Conservation (phyloP, 1,284 basidiomycete species). For the Pisolithus thermaeus region DNA sequence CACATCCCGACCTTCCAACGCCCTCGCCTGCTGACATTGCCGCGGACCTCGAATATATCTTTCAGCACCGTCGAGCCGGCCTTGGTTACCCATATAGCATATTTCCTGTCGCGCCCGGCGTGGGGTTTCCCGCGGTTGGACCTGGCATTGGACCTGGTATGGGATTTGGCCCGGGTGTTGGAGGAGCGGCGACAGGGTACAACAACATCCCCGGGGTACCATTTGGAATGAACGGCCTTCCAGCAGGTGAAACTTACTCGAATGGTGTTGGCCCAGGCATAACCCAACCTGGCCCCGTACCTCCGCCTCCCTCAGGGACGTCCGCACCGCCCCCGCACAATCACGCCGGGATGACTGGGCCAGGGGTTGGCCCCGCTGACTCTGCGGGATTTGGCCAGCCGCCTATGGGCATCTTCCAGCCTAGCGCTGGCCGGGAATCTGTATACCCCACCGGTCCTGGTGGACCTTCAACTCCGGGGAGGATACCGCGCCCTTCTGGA, state of each 20-base stretch:
- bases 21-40: slow-evolving; percentile 47
- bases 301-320: slow-evolving; percentile 5
- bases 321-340: slow-evolving; percentile 1
- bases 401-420: slow-evolving; percentile 27
- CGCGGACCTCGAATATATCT: slow-evolving; percentile 51
- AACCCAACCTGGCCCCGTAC: neutral
- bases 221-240: slow-evolving; percentile 21
- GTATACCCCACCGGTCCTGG: slow-evolving; percentile 21
- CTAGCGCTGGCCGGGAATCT: slow-evolving; percentile 6
- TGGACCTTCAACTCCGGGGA: slow-evolving; percentile 13
- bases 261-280: slow-evolving; percentile 12
- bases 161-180: slow-evolving; percentile 13
- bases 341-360: slow-evolving; percentile 2
- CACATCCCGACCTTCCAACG: slow-evolving; percentile 51
- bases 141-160: slow-evolving; percentile 23
- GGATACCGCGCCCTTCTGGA: slow-evolving; percentile 20
- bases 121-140: slow-evolving; percentile 22
- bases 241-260: slow-evolving; percentile 16
- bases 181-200: slow-evolving; percentile 14
- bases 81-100: slow-evolving; percentile 13
- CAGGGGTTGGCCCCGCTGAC: slow-evolving; percentile 13
- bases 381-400: slow-evolving; percentile 20
- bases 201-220: slow-evolving; percentile 9
- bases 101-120: slow-evolving; percentile 16
- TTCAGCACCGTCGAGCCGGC: slow-evolving; percentile 35